Evolutionary conservation across 495 filamentous ascomycete species (phyloP), one percentile per base, ranked within the genome.

Genomic region (Penicillium flavigenum): DNA sequence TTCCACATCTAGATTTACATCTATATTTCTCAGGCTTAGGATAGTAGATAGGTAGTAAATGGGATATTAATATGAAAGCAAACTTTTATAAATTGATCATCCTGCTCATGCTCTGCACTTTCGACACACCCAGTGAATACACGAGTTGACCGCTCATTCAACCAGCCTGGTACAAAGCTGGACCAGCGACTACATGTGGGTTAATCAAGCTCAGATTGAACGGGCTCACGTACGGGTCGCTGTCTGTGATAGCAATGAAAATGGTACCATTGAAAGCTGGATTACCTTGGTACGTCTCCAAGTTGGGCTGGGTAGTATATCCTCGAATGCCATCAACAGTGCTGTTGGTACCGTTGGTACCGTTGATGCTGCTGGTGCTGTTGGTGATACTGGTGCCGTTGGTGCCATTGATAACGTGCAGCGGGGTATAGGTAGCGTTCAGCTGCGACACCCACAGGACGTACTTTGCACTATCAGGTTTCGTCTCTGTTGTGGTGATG

Each of bases 381-480:
- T 60, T 74, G 1, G 81, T 84, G 27, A 72, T 31, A 0, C 10
- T 10, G 29, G 29, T 31, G 2, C 29, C 68, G 52, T 54, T 54
- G 19, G 42, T 24, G 6, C 76, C 72, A 12, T 63, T 76, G 2
- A 78, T 75, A 49, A 86, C 65, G 5, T 70, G 79, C 59, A 96
- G 70, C 1, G 85, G 77, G 2, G 90, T 84, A 69, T 95, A 95
- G 0, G 91, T 96, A 24, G 91, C 77, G 60, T 96, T 96, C 32
- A 95, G 74, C 81, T 95, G 91, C n/a, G 75, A 79, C 9, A 88
- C 82, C 90, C 89, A 96, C 0, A 81, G 81, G 2, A 92, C 92
- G 39, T 80, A 96, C 41, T 69, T 68, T 0, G 90, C 86, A 3
- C 64, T 58, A 1, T 81, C 81, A 5, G 86, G 89, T 12, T 60